Evolutionary conservation across 441 rosid species (phyloP), one percentile per base, ranked within the genome.

Genomic region (Erodium trifolium): DNA sequence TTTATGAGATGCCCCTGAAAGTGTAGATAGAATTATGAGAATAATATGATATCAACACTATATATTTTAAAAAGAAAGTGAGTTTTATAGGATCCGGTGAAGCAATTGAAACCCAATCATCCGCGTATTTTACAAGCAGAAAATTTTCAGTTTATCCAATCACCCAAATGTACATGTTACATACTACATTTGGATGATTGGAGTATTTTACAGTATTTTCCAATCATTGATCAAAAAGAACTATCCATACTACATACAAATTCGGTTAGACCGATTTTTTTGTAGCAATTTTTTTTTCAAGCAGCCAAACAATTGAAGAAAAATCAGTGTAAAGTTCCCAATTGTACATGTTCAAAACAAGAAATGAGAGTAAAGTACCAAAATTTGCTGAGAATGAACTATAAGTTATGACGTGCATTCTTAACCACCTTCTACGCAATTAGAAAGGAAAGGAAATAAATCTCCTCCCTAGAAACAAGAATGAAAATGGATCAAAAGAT

Each of bases 1-100:
- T 94, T 94, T 37, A 94, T 91, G 70, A 94, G 90, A 85, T 94
- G 99, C 51, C 99, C 99, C 99, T 94, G 71, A 65, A 74, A 59
- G 68, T 63, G 68, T 51, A 39, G 37, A 67, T 43, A 29, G 23
- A 13, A 27, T 37, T 67, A 73, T 4, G 19, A 31, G 67, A 7
- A 71, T 37, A 29, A 68, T 17, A 57, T 6, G 5, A 57, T 57
- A 57, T 18, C 63, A 57, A 18, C 29, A 57, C 4, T 6, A 57
- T 57, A 57, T 57, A 16, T 57, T 57, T 57, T 1, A 57, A 57
- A 16, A 10, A 57, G 63, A 57, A 45, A 45, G 1, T 45, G n/a
- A 45, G 51, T 57, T 18, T 57, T 18, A 17, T 11, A 16, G 27
- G 29, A 17, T 17, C 19, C 27, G 6, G 2, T 57, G 63, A 57